Base-by-base conservation (phyloP, 306 rosid genomes). In the Trifolium pratense region DNA sequence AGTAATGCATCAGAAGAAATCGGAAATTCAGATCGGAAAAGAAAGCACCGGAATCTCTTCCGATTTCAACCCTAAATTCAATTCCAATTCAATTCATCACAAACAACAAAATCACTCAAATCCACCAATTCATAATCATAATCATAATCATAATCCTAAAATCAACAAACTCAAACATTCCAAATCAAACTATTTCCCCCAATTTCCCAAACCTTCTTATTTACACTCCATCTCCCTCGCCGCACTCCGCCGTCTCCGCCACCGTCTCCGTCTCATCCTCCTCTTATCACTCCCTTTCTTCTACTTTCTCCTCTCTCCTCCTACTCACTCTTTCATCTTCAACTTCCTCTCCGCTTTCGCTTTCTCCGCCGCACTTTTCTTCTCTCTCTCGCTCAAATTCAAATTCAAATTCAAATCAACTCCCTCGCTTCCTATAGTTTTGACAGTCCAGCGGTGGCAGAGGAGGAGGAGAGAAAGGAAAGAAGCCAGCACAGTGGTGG, bases 281-380 rank as follows among this genome's bases (percentile, higher is more conserved):
- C 75, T 88, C 7, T 75, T 90, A 7, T 82, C 82, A 2, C 60
- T 90, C 21, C 92, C 92, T n/a, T 82, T 86, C 17, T 52, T 90
- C 48, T 88, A 82, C 74, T 84, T 82, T 80, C 58, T 85, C 15
- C 70, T 85, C 34, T 73, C 90, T 0, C 82, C 32, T 59, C 89
- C 91, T 1, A 80, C 85, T 31, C 84, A 80, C 21, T 88, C 84
- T 4, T 36, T 84, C 39, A 2, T 76, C 31, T 83, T 90, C 5
- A 87, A 87, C 20, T 70, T 88, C 71, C 79, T 90, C 66, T 80
- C 85, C 4, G 78, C 87, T 2, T 74, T 88, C 5, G 77, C 85
- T 45, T 80, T 88, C 78, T 84, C 92, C 2, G 79, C 82, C 2
- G 87, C 89, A 17, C 81, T 83, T 29, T 20, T 92, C 68, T 18